Base-by-base conservation (phyloP, 179 eudicot genomes). In the Corrigiola litoralis region DNA sequence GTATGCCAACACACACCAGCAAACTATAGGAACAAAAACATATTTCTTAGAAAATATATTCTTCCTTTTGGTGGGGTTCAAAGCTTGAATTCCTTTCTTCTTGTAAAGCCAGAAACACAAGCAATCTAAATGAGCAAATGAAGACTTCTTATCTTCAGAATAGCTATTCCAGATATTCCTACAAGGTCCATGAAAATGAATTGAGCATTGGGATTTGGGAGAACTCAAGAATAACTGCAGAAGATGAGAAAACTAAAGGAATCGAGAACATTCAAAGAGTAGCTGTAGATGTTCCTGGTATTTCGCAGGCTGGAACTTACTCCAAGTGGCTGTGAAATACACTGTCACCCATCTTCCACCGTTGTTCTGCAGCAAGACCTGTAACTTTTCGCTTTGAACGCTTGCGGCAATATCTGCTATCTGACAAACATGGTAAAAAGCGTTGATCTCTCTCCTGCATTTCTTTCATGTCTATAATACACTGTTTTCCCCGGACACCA, bases 21-120 rank as follows among this genome's bases (percentile, higher is more conserved):
- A 65, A 58, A 87, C 81, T 70, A 89, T 82, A 29, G 96, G 96
- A 74, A 90, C 77, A 17, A 90, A 66, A 47, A 87, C 95, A 68
- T 83, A 89, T 65, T 77, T 83, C 74, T 77, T 87, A 2, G 91
- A 85, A 69, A 90, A 85, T 34, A 90, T 79, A 4, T 74, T 57
- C 72, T 77, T 73, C 57, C 63, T 76, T 70, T 73, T 80, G 55
- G 83, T 79, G 77, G 80, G 71, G 23, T 65, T 58, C 83, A 87
- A 44, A 72, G 78, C 85, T 46, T 51, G 80, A 12, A n/a, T 70
- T 73, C 69, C 6, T 63, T 63, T 45, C 55, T 53, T 44, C 2
- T 58, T 34, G 75, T 87, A 89, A 68, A 80, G 44, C 24, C 60
- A 13, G 52, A 75, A 89, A 86, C 85, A 83, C 67, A 85, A 50